Evolutionary conservation across 1,284 basidiomycete species (phyloP).

Genomic region (Grifola frondosa): DNA sequence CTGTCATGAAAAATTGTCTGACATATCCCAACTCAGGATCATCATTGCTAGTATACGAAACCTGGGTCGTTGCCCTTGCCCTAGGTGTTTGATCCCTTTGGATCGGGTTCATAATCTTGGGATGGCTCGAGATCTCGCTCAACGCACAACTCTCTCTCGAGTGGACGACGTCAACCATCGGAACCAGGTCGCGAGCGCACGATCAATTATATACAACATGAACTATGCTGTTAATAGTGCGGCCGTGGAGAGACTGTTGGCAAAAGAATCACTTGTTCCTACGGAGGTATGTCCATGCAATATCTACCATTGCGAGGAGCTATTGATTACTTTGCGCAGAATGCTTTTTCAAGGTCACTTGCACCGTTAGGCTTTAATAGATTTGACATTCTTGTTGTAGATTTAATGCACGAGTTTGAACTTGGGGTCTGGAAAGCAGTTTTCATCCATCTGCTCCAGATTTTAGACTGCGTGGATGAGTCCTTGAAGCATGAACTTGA

Average conservation of each 20-base stretch:
- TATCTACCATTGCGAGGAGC: neutral
- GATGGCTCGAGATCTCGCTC: constrained; percentile 1
- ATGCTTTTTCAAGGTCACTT: constrained; percentile 17
- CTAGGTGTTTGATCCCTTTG: constrained; percentile 27
- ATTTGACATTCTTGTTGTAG: constrained; percentile 29
- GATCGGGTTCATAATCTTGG: constrained; percentile 15
- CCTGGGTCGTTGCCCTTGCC: constrained; percentile 27
- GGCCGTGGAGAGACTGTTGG: constrained; percentile 16
- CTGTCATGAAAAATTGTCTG: neutral
- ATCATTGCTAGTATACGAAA: constrained; percentile 17
- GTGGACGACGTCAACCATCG: neutral
- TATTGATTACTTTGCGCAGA: constrained; percentile 1
- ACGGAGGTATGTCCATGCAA: neutral
- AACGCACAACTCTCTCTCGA: neutral
- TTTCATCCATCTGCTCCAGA: constrained; percentile 35
- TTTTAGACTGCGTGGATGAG: constrained; percentile 22
- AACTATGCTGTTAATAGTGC: constrained; percentile 10
- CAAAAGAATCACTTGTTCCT: constrained; percentile 7
- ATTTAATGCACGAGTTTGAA: constrained; percentile 38
- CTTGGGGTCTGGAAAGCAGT: constrained; percentile 37
- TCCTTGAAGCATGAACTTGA: constrained; percentile 14
- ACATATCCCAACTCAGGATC: constrained; percentile 15
- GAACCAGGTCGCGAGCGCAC: constrained; percentile 7
- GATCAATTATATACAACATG: constrained; percentile 16
- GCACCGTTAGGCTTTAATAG: constrained; percentile 20